Percentiles rank a stretch among this genome's conserved stretches.
phyloP scores from a whole-genome alignment of 306 rosid genomes.

The Urtica urens region DNA sequence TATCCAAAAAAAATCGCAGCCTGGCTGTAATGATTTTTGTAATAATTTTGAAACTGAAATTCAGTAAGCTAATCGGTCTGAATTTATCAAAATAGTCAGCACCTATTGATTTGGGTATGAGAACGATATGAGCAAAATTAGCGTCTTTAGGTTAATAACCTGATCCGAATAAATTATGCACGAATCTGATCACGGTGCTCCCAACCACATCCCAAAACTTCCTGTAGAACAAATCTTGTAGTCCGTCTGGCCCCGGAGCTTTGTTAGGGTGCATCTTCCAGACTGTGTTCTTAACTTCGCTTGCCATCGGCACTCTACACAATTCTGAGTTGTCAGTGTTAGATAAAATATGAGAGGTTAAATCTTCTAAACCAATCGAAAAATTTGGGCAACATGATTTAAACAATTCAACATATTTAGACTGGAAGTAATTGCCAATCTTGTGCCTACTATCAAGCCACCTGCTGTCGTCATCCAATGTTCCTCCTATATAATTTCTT shows the following conservation, averaged over 20 bases:
- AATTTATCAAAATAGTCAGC: not conserved
- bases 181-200: too few species aligned
- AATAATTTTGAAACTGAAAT: not conserved
- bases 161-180: not conserved
- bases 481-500: too few species aligned
- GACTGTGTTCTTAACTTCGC: not conserved
- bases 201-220: not conserved
- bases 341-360: too few species aligned
- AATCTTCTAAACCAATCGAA: too few species aligned
- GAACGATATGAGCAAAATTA: not conserved
- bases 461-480: too few species aligned
- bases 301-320: not conserved
- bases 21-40: not conserved
- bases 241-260: not conserved
- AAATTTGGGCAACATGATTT: too few species aligned
- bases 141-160: not conserved
- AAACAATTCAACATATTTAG: too few species aligned
- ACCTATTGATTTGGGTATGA: not conserved
- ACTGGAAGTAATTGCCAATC: too few species aligned
- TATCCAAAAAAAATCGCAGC: not conserved
- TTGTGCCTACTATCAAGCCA: too few species aligned
- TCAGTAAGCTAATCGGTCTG: not conserved
- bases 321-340: not conserved
- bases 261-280: not conserved
- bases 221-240: not conserved